Percentiles rank a stretch among this genome's conserved stretches.
phyloP scores from a whole-genome alignment of 106 monocot species.

The Alisma plantagoaquatica region DNA sequence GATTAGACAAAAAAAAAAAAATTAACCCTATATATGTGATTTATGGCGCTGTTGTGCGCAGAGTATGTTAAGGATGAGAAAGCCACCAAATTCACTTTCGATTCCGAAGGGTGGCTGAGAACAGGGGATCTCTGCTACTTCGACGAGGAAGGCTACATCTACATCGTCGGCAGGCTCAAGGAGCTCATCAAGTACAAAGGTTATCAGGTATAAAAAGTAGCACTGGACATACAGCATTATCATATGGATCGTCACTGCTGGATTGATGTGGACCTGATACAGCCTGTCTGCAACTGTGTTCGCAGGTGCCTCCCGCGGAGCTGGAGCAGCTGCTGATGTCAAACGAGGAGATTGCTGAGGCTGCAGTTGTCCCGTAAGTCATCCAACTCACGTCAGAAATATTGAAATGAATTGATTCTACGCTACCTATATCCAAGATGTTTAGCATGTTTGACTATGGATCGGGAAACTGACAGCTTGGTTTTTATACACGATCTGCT shows the following conservation, averaged over 20 bases:
- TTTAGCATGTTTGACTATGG: too few relatives aligned
- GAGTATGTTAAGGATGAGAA: constrained; percentile 68
- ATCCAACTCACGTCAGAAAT: background rate
- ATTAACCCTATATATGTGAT: background rate
- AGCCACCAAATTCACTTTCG: constrained; percentile 50
- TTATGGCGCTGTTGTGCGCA: background rate
- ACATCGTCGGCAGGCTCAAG: constrained; percentile 78
- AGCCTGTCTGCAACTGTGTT: constrained; percentile 50
- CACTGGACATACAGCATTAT: too few relatives aligned
- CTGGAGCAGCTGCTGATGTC: constrained; percentile 67
- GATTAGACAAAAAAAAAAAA: background rate
- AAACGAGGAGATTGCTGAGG: constrained; percentile 50
- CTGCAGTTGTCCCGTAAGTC: constrained; percentile 78
- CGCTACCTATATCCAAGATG: too few relatives aligned
- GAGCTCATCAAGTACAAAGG: constrained; percentile 95
- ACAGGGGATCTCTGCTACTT: constrained; percentile 84
- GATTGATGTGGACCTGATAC: background rate
- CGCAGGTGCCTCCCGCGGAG: constrained; percentile 67
- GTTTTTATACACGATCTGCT: too few relatives aligned
- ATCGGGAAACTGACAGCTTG: too few relatives aligned
- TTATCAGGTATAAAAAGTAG: too few relatives aligned
- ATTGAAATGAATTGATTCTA: background rate
- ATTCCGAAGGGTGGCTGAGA: constrained; percentile 72
- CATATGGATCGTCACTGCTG: too few relatives aligned
- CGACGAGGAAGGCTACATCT: constrained; percentile 75